Conservation (phyloP, 2,329 filamentous ascomycete genomes). For the Cladophialophora exuberans region DNA sequence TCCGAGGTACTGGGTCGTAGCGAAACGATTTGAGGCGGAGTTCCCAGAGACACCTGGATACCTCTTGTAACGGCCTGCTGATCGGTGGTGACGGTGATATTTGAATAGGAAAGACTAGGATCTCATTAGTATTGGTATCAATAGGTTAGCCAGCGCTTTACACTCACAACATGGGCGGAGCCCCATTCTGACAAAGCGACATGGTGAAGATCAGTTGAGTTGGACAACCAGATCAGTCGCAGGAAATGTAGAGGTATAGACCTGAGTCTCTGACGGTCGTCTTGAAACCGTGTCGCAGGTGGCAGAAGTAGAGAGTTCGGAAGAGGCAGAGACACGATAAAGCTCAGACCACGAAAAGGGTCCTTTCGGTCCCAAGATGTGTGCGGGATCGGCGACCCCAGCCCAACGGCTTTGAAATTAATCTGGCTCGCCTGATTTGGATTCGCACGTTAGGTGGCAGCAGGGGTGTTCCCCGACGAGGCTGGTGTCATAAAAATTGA, state of each 20-base stretch:
- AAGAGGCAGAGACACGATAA: neutral
- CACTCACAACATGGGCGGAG: conserved; percentile 24
- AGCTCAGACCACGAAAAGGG: neutral
- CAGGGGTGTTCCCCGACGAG: neutral
- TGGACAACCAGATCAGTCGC: conserved; percentile 6
- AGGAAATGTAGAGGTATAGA: neutral
- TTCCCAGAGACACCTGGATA: conserved; percentile 28
- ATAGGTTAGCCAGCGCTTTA: neutral
- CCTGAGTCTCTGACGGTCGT: neutral
- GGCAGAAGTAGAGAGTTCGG: neutral
- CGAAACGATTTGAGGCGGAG: conserved; percentile 30
- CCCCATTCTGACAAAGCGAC: conserved; percentile 29
- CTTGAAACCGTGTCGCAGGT: neutral
- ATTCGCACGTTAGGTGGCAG: neutral
- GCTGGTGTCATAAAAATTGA: neutral
- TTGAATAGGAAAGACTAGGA: conserved; percentile 19
- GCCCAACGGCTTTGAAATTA: conserved; percentile 10
- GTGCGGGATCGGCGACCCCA: conserved; percentile 1
- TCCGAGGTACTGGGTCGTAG: conserved; percentile 27
- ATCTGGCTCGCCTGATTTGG: conserved; percentile 6
- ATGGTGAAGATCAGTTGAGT: conserved; percentile 10
- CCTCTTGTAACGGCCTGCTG: conserved; percentile 28
- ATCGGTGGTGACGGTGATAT: conserved; percentile 30
- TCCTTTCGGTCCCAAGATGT: neutral
- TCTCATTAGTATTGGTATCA: neutral